phyloP scores from a whole-genome alignment of 257 asterid genomes.

The Cinchona pubescens region DNA sequence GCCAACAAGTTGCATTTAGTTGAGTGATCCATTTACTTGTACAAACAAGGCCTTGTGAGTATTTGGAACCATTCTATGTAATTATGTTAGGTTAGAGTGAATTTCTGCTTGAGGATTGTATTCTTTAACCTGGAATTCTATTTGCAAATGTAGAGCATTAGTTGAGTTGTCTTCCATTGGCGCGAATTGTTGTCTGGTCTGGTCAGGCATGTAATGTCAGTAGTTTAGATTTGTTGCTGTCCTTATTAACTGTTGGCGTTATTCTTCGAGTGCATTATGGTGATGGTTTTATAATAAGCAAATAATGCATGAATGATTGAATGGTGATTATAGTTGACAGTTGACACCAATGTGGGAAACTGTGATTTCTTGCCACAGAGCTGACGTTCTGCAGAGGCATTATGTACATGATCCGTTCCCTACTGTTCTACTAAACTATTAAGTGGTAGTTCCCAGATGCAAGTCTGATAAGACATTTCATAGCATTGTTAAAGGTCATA shows the following conservation, averaged over 20 bases:
- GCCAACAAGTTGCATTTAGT: slow-evolving; percentile 23
- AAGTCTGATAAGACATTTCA: background rate
- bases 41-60: slow-evolving; percentile 23
- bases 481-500: background rate
- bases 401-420: background rate
- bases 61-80: slow-evolving; percentile 28
- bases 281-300: background rate
- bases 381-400: background rate
- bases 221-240: background rate
- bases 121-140: slow-evolving; percentile 6
- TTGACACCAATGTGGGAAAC: too few species aligned
- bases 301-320: background rate
- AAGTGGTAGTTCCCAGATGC: background rate
- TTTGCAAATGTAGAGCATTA: too few species aligned
- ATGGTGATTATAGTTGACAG: background rate
- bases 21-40: slow-evolving; percentile 47
- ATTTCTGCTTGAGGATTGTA: slow-evolving; percentile 9
- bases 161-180: background rate
- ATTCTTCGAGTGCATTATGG: background rate
- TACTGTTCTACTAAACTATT: background rate
- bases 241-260: background rate
- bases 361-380: background rate
- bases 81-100: slow-evolving; percentile 28
- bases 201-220: background rate
- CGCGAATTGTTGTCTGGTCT: too few species aligned